Base-by-base conservation (phyloP, 108 stramenopile genomes). In the Cyclotella atomus region DNA sequence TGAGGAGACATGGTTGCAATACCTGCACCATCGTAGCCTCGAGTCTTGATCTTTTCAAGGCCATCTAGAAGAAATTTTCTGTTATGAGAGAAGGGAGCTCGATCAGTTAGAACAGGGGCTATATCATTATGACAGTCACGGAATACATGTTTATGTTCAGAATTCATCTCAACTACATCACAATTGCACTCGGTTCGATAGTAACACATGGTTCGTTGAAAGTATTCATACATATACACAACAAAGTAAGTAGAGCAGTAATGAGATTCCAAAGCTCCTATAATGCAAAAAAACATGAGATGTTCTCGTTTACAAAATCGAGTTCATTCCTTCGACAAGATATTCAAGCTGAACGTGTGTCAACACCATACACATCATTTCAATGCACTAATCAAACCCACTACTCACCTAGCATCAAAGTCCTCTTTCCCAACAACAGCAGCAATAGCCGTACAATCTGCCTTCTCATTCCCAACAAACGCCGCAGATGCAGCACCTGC, bases 11-110 rank as follows among this genome's bases (percentile, higher is more conserved):
- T 80, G 33, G 94, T 91, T 9, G 89, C 91, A 10, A 96, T 75
- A 24, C 95, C 95, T 10, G 95, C 91, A 15, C 89, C 89, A 71
- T 96, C 95, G 54, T 96, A 96, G 19, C 95, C 95, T 3, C 94
- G 81, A 34, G 93, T 92, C 62, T 90, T 89, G 68, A 96, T 84
- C 68, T 93, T 88, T 45, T 82, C 75, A 52, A 96, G 77, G 7
- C 92, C 95, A 65, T 95, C 89, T 12, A 92, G 35, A 3, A 95
- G 75, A 63, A 82, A 83, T 30, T 75, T 75, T 20, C 84, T 79
- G 49, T 20, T 44, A 28, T 25, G 15, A 35, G 14, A 52, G 34
- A 61, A 64, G n/a, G n/a, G n/a, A 4, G 34, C 33, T 5, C 1
- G n/a, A 33, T 27, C 10, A 49, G 47, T 6, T 41, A 41, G 12